Conservation (phyloP, 345 rosid species). For the Eucalyptus caleyi region DNA sequence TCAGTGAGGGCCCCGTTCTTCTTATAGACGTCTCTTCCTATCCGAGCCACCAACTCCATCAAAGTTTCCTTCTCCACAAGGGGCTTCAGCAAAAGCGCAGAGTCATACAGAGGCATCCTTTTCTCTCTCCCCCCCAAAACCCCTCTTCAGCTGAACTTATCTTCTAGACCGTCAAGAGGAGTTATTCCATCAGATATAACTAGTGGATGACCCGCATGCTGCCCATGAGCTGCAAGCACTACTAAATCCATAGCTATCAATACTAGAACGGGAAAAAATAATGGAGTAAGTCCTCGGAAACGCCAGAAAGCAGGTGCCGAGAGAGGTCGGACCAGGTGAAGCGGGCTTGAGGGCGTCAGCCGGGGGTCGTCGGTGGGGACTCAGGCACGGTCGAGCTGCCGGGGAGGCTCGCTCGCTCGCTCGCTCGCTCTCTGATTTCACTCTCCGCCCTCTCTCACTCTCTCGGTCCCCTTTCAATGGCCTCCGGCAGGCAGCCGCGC, state of each 20-base stretch:
- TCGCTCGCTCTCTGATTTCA: no score
- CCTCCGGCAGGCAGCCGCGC: no score
- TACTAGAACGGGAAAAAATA: neutral
- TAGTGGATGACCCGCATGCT: neutral
- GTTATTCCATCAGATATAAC: neutral
- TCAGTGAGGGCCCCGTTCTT: conserved; percentile 67
- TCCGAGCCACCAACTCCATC: conserved; percentile 43
- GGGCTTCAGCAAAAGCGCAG: conserved; percentile 73
- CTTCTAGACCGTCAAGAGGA: neutral
- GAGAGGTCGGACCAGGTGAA: no score
- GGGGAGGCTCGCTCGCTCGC: no score
- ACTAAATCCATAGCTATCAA: neutral
- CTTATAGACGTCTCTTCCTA: conserved; percentile 55
- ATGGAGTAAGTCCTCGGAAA: neutral
- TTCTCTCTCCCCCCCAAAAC: neutral
- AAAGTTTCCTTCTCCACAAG: conserved; percentile 31
- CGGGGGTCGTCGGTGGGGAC: no score
- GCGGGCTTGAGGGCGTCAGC: no score
- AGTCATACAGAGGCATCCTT: conserved; percentile 76
- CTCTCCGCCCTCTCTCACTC: no score
- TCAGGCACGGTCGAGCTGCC: no score
- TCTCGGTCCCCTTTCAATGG: no score
- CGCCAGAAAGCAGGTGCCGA: neutral
- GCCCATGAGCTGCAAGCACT: neutral
- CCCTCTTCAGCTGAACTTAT: neutral